These are phyloP conservation scores for Penicillium sp. DNA, from an alignment of 2,329 filamentous ascomycete genomes.

Conservation along the genomic window DNA sequence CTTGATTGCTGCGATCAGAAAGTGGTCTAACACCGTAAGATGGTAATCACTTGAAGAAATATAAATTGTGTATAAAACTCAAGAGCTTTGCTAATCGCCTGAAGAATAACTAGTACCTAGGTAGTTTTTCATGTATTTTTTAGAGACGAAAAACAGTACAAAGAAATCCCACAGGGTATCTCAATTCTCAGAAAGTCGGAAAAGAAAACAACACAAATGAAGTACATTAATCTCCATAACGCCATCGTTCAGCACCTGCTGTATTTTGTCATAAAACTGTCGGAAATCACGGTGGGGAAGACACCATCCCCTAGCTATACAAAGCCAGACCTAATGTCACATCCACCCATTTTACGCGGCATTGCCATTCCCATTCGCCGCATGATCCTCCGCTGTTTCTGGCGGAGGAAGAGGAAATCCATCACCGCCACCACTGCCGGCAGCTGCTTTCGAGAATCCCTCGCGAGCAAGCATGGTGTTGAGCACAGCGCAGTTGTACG, in stretches of 20 bases:
- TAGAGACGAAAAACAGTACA: background rate
- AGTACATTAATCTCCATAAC: slow-evolving; percentile 20
- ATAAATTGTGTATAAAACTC: background rate
- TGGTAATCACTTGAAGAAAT: background rate
- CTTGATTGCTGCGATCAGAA: background rate
- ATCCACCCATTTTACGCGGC: slow-evolving; percentile 7
- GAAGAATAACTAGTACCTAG: background rate
- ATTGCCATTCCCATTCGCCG: slow-evolving; percentile 5
- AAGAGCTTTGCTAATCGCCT: background rate
- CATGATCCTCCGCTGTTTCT: slow-evolving; percentile 27
- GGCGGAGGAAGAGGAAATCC: slow-evolving; percentile 40
- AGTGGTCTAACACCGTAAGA: background rate
- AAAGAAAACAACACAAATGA: slow-evolving; percentile 4
- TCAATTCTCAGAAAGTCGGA: slow-evolving; percentile 15
- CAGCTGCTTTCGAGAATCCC: slow-evolving; percentile 68
- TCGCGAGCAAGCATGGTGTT: slow-evolving; percentile 85
- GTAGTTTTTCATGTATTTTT: background rate
- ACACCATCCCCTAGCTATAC: slow-evolving; percentile 17
- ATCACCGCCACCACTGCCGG: slow-evolving; percentile 42
- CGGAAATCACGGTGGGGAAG: background rate
- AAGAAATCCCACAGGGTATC: slow-evolving; percentile 21
- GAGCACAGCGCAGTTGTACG: slow-evolving; percentile 84
- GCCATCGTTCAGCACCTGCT: slow-evolving; percentile 24
- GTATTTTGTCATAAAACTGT: slow-evolving; percentile 14
- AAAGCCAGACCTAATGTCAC: slow-evolving; percentile 9